A percentile compares a stretch with the other conserved stretches of the same genome.
Conservation (phyloP, 257 asterid genomes). For the Lycium ferocissimum region DNA sequence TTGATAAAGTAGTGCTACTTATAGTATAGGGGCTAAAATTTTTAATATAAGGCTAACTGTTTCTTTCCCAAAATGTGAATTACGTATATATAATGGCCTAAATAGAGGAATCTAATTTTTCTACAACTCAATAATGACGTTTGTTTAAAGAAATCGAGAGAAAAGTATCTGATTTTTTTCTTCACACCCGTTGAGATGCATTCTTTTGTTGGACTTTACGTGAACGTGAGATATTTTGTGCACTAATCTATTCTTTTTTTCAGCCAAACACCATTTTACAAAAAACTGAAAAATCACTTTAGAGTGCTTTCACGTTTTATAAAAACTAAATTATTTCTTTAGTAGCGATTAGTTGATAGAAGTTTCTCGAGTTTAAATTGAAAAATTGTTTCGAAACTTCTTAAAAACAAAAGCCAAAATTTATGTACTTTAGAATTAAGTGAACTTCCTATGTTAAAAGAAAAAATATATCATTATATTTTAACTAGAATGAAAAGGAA, state of each 20-base stretch:
- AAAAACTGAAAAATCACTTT: no score
- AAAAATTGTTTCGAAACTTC: no score
- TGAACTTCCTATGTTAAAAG: background rate
- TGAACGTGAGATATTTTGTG: no score
- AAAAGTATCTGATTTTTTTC: background rate
- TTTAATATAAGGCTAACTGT: background rate
- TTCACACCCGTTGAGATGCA: no score
- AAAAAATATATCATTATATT: background rate
- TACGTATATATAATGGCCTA: background rate
- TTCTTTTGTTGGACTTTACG: no score
- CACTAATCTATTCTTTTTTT: no score
- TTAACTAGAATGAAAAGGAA: background rate
- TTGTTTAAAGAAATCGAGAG: background rate
- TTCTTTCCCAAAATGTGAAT: background rate
- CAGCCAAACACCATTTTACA: no score
- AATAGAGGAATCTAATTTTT: background rate
- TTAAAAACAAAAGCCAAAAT: background rate
- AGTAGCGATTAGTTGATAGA: background rate
- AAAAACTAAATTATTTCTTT: no score
- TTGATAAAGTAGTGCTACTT: background rate
- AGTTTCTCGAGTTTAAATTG: background rate
- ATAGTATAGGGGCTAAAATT: background rate
- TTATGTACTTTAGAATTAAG: background rate
- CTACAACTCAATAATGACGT: background rate
- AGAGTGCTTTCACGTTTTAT: no score